phyloP scores from a whole-genome alignment of 116 monocot species.

The Thalassia testudinum region DNA sequence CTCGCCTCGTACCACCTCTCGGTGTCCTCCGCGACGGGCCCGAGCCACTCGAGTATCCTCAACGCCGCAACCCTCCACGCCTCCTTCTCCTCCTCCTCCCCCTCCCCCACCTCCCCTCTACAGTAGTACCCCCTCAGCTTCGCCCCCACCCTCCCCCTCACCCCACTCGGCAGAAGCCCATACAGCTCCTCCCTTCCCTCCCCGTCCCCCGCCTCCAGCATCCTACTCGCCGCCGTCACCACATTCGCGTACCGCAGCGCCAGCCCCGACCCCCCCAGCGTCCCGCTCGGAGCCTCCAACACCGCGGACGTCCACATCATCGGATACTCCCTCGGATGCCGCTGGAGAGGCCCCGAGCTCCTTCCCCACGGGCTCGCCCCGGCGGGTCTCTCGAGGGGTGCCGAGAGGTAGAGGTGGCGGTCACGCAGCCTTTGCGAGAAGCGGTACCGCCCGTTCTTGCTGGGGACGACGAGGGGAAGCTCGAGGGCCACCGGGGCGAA shows the following conservation, averaged over 20 bases:
- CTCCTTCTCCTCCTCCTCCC: slow-evolving; percentile 46
- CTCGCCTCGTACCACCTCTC: slow-evolving; percentile 48
- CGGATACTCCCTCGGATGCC: not conserved
- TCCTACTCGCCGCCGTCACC: slow-evolving; percentile 12
- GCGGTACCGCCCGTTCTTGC: slow-evolving; percentile 1
- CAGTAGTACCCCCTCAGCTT: slow-evolving; percentile 46
- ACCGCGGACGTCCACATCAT: slow-evolving; percentile 5
- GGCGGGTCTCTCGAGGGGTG: slow-evolving; percentile 24
- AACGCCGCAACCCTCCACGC: slow-evolving; percentile 40
- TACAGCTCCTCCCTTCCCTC: slow-evolving; percentile 39
- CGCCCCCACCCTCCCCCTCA: slow-evolving; percentile 22
- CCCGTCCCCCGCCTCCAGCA: slow-evolving; percentile 5
- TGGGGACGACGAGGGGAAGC: slow-evolving; percentile 21
- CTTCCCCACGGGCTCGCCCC: slow-evolving; percentile 7
- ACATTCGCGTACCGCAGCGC: slow-evolving; percentile 42
- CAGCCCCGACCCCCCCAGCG: slow-evolving; percentile 38
- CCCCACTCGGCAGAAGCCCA: slow-evolving; percentile 20
- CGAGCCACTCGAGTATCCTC: slow-evolving; percentile 47
- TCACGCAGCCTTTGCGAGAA: not conserved
- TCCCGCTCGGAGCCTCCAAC: slow-evolving; percentile 11
- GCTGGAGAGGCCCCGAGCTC: slow-evolving; percentile 44
- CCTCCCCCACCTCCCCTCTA: slow-evolving; percentile 9
- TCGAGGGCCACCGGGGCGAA: slow-evolving; percentile 31
- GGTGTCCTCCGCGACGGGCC: slow-evolving; percentile 53
- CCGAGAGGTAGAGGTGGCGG: slow-evolving; percentile 14